Base-by-base conservation (phyloP, 2,329 filamentous ascomycete genomes). In the Aotearoamyces nothofagi region DNA sequence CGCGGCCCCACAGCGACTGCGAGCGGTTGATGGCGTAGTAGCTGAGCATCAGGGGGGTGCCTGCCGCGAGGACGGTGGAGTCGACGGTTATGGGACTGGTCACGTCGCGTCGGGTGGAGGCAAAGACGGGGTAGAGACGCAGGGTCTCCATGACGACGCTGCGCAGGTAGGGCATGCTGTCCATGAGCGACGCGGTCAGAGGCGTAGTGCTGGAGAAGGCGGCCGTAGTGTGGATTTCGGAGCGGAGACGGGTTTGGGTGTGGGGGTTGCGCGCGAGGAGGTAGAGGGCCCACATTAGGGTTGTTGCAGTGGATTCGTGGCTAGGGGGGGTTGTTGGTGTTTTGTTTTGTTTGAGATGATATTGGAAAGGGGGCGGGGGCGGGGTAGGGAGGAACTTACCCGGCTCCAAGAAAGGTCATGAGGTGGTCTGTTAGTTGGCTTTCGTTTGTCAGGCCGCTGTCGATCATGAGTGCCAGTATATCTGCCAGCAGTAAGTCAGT, bases 81-180 rank as follows among this genome's bases (percentile, higher is more conserved):
- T 61, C 55, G 10, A 82, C 60, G 0, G 55, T 60, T 0, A 71
- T 69, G 41, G 75, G 60, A 7, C 59, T 49, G 1, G 58, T 53
- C 0, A 77, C 62, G 29, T 66, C 54, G 31, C 79, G 72, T 32
- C 75, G 52, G 0, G 76, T 82, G 6, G 69, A 42, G 0, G 73
- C 68, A 0, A 82, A 73, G 0, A 77, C 70, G 0, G 77, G 66
- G 46, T 73, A 73, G 30, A 79, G 57, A 14, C 78, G 72, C 13
- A 81, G 55, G 1, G 69, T 63, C 49, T 86, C 79, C 33, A 70
- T 66, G 37, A 70, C 68, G 26, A 83, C 61, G 13, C 69, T 70
- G 39, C 71, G 63, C n/a, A 75, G 62, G 39, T 74, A 77, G 2
- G 73, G 69, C 19, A 83, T 59, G n/a, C 59, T 58, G 43, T 82